Evolutionary conservation across 2,329 filamentous ascomycete genomes (phyloP).

Genomic region (Cladosporium austrohemisphaericum): DNA sequence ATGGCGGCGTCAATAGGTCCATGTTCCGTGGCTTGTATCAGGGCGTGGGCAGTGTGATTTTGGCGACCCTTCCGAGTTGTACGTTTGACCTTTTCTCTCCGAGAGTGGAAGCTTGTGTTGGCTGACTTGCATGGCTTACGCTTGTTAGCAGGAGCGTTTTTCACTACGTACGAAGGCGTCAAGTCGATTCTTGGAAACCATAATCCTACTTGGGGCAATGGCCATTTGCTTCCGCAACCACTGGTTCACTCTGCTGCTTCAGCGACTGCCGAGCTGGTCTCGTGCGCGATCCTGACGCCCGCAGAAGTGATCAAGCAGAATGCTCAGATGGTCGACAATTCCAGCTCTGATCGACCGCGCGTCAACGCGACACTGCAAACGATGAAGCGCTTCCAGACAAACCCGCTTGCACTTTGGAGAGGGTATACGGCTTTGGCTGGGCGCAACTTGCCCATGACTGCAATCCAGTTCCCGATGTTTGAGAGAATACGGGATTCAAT

Average conservation of each 20-base stretch:
- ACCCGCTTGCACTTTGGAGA: constrained; percentile 55
- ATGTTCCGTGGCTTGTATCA: constrained; percentile 77
- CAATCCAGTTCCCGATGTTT: constrained; percentile 83
- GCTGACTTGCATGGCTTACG: constrained; percentile 10
- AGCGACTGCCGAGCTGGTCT: constrained; percentile 73
- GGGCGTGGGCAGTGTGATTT: constrained; percentile 76
- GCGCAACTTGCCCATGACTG: constrained; percentile 82
- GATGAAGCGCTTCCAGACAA: constrained; percentile 53
- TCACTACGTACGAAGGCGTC: constrained; percentile 79
- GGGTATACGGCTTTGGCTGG: constrained; percentile 80
- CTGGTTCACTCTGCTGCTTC: constrained; percentile 71
- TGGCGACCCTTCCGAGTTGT: constrained; percentile 88
- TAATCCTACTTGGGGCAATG: constrained; percentile 41
- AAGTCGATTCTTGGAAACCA: constrained; percentile 59
- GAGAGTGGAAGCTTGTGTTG: background rate
- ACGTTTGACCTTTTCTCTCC: constrained; percentile 22
- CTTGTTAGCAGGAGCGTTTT: constrained; percentile 73
- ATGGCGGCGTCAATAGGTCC: constrained; percentile 52
- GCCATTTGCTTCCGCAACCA: constrained; percentile 58
- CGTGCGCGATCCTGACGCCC: constrained; percentile 80
- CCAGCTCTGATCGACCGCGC: constrained; percentile 29
- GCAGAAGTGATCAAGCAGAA: constrained; percentile 93
- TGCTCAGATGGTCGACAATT: constrained; percentile 69
- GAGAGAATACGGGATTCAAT: constrained; percentile 63
- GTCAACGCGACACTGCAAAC: constrained; percentile 55